Conservation (phyloP, 2,329 filamentous ascomycete species). For the Paracorniculantispora psalliotae region DNA sequence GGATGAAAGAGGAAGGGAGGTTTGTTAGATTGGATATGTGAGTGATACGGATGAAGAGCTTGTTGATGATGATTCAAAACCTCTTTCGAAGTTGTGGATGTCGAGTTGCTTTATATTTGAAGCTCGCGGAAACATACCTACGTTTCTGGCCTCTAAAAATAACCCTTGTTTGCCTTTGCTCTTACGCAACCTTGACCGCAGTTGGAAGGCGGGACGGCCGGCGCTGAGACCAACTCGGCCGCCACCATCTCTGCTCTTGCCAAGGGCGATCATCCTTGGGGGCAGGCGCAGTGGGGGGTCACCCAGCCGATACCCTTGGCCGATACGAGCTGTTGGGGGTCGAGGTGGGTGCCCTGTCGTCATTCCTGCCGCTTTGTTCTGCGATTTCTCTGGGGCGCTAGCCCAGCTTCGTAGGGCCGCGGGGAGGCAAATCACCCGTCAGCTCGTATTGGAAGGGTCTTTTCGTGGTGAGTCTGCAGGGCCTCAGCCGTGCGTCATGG, state of each 20-base stretch:
- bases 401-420: not conserved
- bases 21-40: no score
- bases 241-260: not conserved
- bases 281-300: not conserved
- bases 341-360: not conserved
- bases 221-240: not conserved
- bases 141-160: not conserved
- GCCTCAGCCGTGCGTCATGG: not conserved
- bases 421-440: not conserved
- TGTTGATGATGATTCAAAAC: not conserved
- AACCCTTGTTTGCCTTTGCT: not conserved
- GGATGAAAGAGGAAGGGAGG: not conserved
- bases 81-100: not conserved
- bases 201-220: not conserved
- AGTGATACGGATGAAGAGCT: no score
- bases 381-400: not conserved
- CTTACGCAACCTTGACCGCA: not conserved
- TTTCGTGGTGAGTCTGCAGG: no score
- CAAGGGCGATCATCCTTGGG: not conserved
- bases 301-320: not conserved
- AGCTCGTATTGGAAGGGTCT: not conserved
- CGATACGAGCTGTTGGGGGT: constrained; percentile 4
- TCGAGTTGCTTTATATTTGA: not conserved
- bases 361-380: not conserved
- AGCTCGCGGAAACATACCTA: not conserved